phyloP scores from a whole-genome alignment of 495 filamentous ascomycete genomes.

The Aspergillus bertholletiae region DNA sequence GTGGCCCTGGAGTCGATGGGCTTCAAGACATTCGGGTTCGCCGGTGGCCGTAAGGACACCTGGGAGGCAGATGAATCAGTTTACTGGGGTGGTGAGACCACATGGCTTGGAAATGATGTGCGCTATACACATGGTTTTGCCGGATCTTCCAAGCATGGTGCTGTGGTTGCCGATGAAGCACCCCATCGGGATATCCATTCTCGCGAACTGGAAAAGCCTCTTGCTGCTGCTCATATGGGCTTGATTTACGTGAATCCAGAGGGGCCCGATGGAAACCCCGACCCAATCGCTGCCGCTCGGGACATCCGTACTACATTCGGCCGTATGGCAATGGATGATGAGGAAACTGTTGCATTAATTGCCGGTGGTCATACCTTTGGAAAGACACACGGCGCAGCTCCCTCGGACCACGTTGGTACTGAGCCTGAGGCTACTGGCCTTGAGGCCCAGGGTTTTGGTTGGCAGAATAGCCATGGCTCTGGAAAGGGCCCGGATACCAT shows the following conservation, averaged over 20 bases:
- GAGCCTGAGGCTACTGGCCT: slow-evolving; percentile 62
- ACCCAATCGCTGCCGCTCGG: slow-evolving; percentile 60
- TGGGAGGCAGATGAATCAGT: slow-evolving; percentile 70
- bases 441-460: slow-evolving; percentile 64
- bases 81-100: slow-evolving; percentile 72
- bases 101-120: slow-evolving; percentile 66
- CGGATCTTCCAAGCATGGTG: slow-evolving; percentile 14
- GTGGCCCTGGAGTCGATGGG: slow-evolving; percentile 74
- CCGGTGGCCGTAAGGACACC: slow-evolving; percentile 63
- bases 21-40: slow-evolving; percentile 68
- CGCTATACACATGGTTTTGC: slow-evolving; percentile 55
- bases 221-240: slow-evolving; percentile 67
- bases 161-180: slow-evolving; percentile 23
- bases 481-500: slow-evolving; percentile 66
- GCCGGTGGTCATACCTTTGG: slow-evolving; percentile 73
- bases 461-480: slow-evolving; percentile 53
- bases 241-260: slow-evolving; percentile 77
- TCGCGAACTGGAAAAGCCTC: slow-evolving; percentile 58
- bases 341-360: slow-evolving; percentile 72
- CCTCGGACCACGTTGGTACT: slow-evolving; percentile 52
- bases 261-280: slow-evolving; percentile 65
- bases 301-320: slow-evolving; percentile 70
- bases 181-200: slow-evolving; percentile 50
- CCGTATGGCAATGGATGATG: slow-evolving; percentile 77
- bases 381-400: slow-evolving; percentile 69